Percentiles rank a stretch among this genome's conserved stretches.
Evolutionary conservation across 352 stramenopile genomes (phyloP).

Genomic region (Phytopythium aichiense): DNA sequence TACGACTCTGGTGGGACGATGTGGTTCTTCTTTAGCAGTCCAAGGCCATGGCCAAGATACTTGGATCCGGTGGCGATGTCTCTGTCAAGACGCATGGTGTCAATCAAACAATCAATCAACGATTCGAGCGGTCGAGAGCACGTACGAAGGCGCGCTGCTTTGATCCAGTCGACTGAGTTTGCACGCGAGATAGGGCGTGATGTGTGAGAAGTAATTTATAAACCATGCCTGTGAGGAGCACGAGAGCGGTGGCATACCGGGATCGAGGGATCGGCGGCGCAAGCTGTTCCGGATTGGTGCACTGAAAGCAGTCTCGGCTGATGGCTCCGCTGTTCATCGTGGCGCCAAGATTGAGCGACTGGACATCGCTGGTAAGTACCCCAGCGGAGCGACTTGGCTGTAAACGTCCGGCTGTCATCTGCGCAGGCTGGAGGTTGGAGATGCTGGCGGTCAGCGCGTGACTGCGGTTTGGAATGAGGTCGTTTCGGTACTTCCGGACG

Average conservation of each 20-base stretch:
- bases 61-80: slow-evolving; percentile 53
- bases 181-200: background rate
- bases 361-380: slow-evolving; percentile 4
- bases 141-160: background rate
- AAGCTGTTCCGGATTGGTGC: slow-evolving; percentile 17
- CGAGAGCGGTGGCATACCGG: background rate
- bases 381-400: slow-evolving; percentile 20
- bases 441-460: slow-evolving; percentile 39
- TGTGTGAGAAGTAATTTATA: background rate
- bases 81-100: slow-evolving; percentile 14
- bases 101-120: background rate
- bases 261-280: background rate
- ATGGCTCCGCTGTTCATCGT: slow-evolving; percentile 1
- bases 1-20: slow-evolving; percentile 31
- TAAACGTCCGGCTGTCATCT: slow-evolving; percentile 4
- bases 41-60: slow-evolving; percentile 70
- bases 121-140: background rate
- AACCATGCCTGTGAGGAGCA: background rate
- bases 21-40: slow-evolving; percentile 75
- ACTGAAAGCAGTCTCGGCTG: slow-evolving; percentile 68
- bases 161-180: background rate
- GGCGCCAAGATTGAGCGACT: slow-evolving; percentile 3
- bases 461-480: slow-evolving; percentile 62
- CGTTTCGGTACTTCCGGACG: slow-evolving; percentile 61
- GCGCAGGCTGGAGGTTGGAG: slow-evolving; percentile 14